Percentiles rank a stretch among this genome's conserved stretches.
Conservation (phyloP, 23 red algal genomes). For the Cyanidioschyzon merolae region DNA sequence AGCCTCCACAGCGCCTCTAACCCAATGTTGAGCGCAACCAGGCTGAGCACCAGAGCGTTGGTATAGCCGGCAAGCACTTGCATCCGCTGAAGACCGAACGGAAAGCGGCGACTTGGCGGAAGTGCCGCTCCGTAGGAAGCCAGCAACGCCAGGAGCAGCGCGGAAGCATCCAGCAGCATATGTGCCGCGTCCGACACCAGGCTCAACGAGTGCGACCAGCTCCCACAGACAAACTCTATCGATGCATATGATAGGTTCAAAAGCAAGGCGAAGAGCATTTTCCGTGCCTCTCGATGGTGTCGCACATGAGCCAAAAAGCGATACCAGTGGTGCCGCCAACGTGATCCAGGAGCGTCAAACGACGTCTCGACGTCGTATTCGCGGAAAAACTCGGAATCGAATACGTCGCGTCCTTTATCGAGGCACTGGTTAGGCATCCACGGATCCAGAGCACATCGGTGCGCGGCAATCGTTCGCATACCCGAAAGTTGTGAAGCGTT, state of each 20-base stretch:
- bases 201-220: not conserved
- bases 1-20: not conserved
- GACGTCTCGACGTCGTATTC: no score
- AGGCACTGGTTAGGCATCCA: no score
- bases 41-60: not conserved
- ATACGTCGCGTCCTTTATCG: no score
- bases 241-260: not conserved
- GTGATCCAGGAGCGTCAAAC: no score
- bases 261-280: not conserved
- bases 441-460: no score
- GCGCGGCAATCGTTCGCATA: no score
- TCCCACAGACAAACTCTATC: not conserved
- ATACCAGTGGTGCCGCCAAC: no score
- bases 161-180: not conserved
- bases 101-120: not conserved
- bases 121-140: not conserved
- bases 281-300: not conserved
- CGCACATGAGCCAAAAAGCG: no score
- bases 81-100: not conserved
- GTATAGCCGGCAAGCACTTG: not conserved
- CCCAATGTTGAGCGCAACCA: not conserved
- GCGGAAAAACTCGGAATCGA: no score
- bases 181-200: constrained; percentile 9
- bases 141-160: not conserved
- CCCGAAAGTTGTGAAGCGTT: no score